Percentiles rank a stretch among this genome's conserved stretches.
Evolutionary conservation across 176 grass and related monocot species (phyloP).

Genomic region (barley (Hordeum vulgare)): DNA sequence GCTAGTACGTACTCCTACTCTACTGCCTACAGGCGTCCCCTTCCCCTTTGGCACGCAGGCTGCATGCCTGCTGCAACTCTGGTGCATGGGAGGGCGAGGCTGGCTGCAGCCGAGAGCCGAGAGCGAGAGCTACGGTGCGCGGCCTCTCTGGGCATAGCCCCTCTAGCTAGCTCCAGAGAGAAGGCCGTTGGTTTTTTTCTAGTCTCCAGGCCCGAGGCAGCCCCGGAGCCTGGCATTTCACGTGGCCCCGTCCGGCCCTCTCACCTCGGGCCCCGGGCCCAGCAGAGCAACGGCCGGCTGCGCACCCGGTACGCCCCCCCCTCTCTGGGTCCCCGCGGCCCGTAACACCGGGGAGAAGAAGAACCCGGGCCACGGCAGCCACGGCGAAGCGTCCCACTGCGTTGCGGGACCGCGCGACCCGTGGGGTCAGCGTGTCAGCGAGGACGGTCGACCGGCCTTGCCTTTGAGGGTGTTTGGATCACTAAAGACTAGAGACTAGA

Average conservation of each 20-base stretch:
- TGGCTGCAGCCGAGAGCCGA: not conserved
- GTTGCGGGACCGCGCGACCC: rapidly evolving
- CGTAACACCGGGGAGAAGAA: not conserved
- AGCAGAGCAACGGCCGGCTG: not conserved
- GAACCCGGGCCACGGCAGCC: not conserved
- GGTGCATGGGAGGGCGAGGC: too few relatives aligned
- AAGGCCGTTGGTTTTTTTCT: slow-evolving; percentile 13
- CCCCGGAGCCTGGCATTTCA: not conserved
- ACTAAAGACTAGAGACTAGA: too few relatives aligned
- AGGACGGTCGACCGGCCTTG: too few relatives aligned
- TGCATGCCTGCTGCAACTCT: not conserved
- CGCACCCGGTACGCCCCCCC: not conserved
- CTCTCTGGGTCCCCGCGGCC: not conserved
- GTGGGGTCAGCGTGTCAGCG: not conserved
- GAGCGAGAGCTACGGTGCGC: not conserved
- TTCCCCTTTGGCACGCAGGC: too few relatives aligned
- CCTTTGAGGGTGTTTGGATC: too few relatives aligned
- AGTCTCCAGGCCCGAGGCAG: slow-evolving; percentile 16
- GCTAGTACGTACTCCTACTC: too few relatives aligned
- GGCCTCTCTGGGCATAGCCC: not conserved
- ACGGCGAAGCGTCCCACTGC: not conserved
- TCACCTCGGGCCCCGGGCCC: slow-evolving; percentile 23
- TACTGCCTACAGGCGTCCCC: not conserved
- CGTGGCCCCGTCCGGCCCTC: slow-evolving; percentile 12
- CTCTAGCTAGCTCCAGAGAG: not conserved